Evolutionary conservation across 495 filamentous ascomycete genomes (phyloP).

Genomic region (Tuber magnatum): DNA sequence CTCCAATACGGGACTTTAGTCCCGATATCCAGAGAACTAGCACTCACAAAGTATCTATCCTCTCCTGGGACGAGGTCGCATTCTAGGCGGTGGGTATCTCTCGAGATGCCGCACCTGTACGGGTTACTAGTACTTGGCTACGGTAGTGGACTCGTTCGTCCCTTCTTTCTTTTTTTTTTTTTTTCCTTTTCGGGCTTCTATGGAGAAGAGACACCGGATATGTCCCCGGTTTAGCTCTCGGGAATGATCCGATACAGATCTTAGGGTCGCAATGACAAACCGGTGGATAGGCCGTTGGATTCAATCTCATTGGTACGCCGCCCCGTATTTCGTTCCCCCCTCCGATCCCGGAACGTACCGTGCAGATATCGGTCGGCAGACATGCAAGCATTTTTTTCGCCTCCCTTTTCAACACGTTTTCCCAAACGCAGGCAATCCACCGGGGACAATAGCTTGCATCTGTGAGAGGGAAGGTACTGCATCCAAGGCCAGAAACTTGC

Average conservation of each 20-base stretch:
- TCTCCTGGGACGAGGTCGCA: neutral
- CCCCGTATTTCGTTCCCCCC: neutral
- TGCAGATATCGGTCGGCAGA: neutral
- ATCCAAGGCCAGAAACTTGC: neutral
- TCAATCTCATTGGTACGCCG: neutral
- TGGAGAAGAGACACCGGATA: neutral
- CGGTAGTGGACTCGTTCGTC: neutral
- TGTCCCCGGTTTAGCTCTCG: neutral
- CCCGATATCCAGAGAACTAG: neutral
- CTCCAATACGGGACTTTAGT: neutral
- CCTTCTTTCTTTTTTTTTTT: neutral
- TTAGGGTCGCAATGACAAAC: neutral
- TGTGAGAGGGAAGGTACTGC: neutral
- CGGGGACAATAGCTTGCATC: neutral
- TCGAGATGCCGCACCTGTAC: neutral
- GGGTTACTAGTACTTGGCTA: neutral
- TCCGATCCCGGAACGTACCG: neutral
- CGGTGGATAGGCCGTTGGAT: neutral
- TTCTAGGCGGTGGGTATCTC: neutral
- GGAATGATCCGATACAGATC: neutral
- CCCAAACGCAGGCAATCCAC: neutral
- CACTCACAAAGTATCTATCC: neutral
- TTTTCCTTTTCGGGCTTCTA: neutral
- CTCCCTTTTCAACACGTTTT: neutral
- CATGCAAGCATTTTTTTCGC: neutral